Conservation (phyloP, 1,139 yeast species). For the Geotrichum fermentans region DNA sequence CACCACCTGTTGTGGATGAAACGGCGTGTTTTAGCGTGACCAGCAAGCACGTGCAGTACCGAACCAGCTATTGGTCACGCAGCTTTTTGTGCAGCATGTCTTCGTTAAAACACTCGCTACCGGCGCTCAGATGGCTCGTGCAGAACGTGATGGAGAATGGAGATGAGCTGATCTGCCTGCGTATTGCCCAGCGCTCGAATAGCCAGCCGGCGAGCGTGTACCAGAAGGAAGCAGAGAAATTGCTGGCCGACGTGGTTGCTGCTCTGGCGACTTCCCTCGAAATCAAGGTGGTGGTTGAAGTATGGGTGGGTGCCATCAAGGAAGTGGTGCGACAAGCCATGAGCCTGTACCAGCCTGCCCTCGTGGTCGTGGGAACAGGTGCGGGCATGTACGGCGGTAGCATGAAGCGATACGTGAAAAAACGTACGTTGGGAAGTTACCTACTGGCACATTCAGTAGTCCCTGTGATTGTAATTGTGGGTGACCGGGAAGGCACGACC, state of each 20-base stretch:
- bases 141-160: constrained; percentile 29
- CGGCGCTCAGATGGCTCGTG: constrained; percentile 29
- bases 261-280: constrained; percentile 23
- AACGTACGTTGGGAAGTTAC: constrained; percentile 26
- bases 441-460: constrained; percentile 30
- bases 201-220: constrained; percentile 15
- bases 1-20: constrained; percentile 7
- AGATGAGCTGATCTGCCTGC: constrained; percentile 31
- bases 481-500: neutral
- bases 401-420: constrained; percentile 23
- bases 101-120: constrained; percentile 19
- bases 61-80: constrained; percentile 25
- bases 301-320: constrained; percentile 30
- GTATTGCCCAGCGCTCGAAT: constrained; percentile 21
- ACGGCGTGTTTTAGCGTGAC: constrained; percentile 27
- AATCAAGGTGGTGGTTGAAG: constrained; percentile 29
- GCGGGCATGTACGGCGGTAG: constrained; percentile 25
- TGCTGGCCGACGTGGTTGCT: constrained; percentile 23
- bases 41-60: constrained; percentile 26
- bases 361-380: constrained; percentile 30
- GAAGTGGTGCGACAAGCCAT: constrained; percentile 29
- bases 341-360: constrained; percentile 30
- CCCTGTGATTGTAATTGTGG: constrained; percentile 27
- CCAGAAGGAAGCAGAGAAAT: constrained; percentile 26
- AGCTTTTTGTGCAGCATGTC: constrained; percentile 24